Percentiles rank a stretch among this genome's conserved stretches.
Evolutionary conservation across 768 basidiomycete species (phyloP).

Genomic region (Tylopilus sp.): DNA sequence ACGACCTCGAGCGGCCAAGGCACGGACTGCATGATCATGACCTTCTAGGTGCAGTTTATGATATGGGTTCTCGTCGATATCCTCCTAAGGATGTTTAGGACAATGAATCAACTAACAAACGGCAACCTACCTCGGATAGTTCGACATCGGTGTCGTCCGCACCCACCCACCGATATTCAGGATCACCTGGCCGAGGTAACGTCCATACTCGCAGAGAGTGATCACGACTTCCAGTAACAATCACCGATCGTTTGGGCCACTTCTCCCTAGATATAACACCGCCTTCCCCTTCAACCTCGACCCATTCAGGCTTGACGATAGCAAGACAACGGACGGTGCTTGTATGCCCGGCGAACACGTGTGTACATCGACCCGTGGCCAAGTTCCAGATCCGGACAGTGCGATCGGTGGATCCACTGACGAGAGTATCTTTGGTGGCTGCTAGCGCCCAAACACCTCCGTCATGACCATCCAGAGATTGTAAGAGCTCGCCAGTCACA

Average conservation of each 20-base stretch:
- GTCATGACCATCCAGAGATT: slow-evolving; percentile 83
- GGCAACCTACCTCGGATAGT: slow-evolving; percentile 42
- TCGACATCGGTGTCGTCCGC: slow-evolving; percentile 60
- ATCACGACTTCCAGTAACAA: slow-evolving; percentile 73
- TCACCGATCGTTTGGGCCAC: slow-evolving; percentile 66
- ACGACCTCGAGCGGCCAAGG: slow-evolving; percentile 86
- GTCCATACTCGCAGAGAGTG: slow-evolving; percentile 65
- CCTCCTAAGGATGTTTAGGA: slow-evolving; percentile 44
- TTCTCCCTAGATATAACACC: slow-evolving; percentile 65
- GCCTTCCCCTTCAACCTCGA: slow-evolving; percentile 66
- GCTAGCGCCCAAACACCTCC: slow-evolving; percentile 98
- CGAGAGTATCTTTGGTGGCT: slow-evolving; percentile 80
- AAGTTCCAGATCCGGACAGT: slow-evolving; percentile 93
- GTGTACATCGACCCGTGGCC: slow-evolving; percentile 74
- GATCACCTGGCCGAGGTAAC: slow-evolving; percentile 64
- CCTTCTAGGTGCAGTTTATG: slow-evolving; percentile 82
- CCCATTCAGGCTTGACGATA: slow-evolving; percentile 90
- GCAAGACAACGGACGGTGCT: slow-evolving; percentile 95
- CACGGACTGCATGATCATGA: slow-evolving; percentile 88
- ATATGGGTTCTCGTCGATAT: slow-evolving; percentile 80
- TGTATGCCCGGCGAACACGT: slow-evolving; percentile 94
- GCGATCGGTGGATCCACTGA: slow-evolving; percentile 91
- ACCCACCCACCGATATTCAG: slow-evolving; percentile 68
- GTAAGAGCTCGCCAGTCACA: slow-evolving; percentile 69
- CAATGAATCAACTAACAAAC: background rate